phyloP scores from a whole-genome alignment of 108 stramenopile genomes.

The Cyclotella choctawhatcheeana region DNA sequence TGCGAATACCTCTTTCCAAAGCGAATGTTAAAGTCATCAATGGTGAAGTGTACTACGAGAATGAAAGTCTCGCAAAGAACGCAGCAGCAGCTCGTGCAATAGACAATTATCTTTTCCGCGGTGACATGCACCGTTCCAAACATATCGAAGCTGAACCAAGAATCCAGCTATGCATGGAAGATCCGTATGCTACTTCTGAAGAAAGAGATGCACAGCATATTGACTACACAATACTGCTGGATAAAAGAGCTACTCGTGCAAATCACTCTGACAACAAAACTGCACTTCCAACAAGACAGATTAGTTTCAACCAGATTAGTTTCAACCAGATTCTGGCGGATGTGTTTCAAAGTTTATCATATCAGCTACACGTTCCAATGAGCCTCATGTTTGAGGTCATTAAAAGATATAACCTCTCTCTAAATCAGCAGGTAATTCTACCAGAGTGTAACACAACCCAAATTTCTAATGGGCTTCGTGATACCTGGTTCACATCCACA shows the following conservation, averaged over 20 bases:
- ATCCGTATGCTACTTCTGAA: slow-evolving; percentile 18
- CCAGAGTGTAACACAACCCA: too few species aligned
- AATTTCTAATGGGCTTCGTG: not conserved
- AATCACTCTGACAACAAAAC: too few species aligned
- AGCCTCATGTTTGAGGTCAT: slow-evolving; percentile 9
- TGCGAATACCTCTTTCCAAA: too few species aligned
- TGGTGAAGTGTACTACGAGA: not conserved
- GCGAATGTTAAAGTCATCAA: too few species aligned
- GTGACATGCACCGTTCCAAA: not conserved
- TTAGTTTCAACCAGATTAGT: too few species aligned
- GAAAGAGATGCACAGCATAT: slow-evolving; percentile 6
- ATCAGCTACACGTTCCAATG: slow-evolving; percentile 13
- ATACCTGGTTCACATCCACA: slow-evolving; percentile 28
- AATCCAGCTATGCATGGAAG: slow-evolving; percentile 34
- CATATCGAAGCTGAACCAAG: not conserved
- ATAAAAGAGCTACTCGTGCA: not conserved
- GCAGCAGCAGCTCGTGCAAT: slow-evolving; percentile 49
- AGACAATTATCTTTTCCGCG: slow-evolving; percentile 33
- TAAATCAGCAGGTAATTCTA: not conserved
- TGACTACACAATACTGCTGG: slow-evolving; percentile 12
- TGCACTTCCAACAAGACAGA: too few species aligned
- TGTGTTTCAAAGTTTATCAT: not conserved
- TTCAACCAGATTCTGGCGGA: not conserved
- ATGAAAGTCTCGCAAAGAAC: not conserved
- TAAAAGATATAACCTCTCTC: not conserved